Conservation (phyloP, 805 yeast genomes). For the Grigorovia humatica region DNA sequence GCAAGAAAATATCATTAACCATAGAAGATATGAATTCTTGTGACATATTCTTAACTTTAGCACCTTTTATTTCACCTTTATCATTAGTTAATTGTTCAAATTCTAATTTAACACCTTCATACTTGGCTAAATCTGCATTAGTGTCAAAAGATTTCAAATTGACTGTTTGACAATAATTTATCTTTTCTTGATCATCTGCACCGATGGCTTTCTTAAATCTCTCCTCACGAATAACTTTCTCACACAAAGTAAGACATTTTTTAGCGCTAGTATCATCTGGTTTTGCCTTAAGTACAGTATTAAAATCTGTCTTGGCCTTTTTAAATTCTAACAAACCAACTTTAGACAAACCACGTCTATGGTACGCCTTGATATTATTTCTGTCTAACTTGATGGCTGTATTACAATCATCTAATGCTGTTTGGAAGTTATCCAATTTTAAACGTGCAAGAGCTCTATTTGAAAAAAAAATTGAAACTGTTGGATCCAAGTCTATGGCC, state of each 20-base stretch:
- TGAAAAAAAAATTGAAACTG: constrained; percentile 58
- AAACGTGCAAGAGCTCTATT: constrained; percentile 88
- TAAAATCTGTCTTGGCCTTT: constrained; percentile 63
- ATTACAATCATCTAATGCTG: constrained; percentile 71
- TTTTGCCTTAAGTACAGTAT: constrained; percentile 44
- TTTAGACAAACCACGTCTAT: constrained; percentile 75
- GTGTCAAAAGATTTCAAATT: constrained; percentile 24
- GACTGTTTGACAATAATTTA: constrained; percentile 22
- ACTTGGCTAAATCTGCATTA: constrained; percentile 22
- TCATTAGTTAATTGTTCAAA: constrained; percentile 22
- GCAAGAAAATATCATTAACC: constrained; percentile 55
- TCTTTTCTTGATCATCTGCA: constrained; percentile 39
- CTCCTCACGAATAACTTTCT: constrained; percentile 52
- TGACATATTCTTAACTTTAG: constrained; percentile 34
- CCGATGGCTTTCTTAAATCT: constrained; percentile 85
- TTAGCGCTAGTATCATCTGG: constrained; percentile 65
- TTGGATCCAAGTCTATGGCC: constrained; percentile 58
- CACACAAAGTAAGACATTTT: constrained; percentile 51
- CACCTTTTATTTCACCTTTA: constrained; percentile 19
- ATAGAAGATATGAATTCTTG: constrained; percentile 49
- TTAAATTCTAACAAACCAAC: constrained; percentile 68
- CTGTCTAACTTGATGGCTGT: constrained; percentile 59
- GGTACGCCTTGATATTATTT: constrained; percentile 66
- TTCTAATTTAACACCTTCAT: constrained; percentile 22
- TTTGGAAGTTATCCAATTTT: constrained; percentile 77